Conservation (phyloP, 1,284 basidiomycete genomes). For the Vanrija sp. region DNA sequence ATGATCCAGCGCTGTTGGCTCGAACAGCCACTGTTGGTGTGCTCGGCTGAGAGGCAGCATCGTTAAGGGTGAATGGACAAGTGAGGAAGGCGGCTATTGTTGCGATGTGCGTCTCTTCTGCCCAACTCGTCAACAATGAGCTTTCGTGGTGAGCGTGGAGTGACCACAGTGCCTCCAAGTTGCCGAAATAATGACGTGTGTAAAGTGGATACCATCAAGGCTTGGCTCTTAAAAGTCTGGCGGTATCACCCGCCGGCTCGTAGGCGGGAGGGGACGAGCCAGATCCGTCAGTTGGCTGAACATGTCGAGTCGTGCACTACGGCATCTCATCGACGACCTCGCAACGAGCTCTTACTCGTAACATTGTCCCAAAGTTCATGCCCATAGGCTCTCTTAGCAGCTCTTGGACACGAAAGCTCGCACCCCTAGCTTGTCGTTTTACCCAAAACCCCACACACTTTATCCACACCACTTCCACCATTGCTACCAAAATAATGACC, state of each 20-base stretch:
- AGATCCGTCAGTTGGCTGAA: background rate
- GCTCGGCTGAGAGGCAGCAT: constrained; percentile 30
- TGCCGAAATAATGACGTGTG: constrained; percentile 1
- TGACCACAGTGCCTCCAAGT: background rate
- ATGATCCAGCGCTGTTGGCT: constrained; percentile 12
- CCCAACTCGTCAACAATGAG: too few species aligned
- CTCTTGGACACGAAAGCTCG: constrained; percentile 15
- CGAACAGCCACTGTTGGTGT: constrained; percentile 41
- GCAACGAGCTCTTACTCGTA: background rate
- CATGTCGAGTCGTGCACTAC: background rate
- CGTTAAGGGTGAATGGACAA: background rate
- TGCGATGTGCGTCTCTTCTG: too few species aligned
- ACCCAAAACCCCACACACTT: background rate
- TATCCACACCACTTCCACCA: too few species aligned
- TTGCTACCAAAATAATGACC: constrained; percentile 13
- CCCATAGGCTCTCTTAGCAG: constrained; percentile 8
- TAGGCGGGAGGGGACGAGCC: background rate
- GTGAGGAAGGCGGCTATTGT: background rate
- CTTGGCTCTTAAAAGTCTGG: too few species aligned
- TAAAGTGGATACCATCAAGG: background rate
- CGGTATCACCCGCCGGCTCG: too few species aligned
- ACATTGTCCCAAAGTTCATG: constrained; percentile 7
- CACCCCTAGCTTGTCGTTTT: background rate
- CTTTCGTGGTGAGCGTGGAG: background rate
- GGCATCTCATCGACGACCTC: background rate